phyloP scores from a whole-genome alignment of 768 basidiomycete species.

The Mycena polygramma region DNA sequence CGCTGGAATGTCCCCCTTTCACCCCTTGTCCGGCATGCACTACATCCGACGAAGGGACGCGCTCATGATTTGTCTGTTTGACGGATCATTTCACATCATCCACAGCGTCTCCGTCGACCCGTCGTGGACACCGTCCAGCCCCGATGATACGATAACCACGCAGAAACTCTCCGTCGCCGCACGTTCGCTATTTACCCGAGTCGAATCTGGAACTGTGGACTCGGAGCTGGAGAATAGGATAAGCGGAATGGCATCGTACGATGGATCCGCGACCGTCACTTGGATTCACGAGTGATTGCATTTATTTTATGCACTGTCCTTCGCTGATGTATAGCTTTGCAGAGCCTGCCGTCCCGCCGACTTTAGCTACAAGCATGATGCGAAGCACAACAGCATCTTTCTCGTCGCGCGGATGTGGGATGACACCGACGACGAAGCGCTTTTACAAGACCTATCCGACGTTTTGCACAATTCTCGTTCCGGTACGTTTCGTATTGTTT shows the following conservation, averaged over 20 bases:
- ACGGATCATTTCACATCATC: constrained; percentile 79
- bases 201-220: constrained; percentile 57
- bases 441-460: constrained; percentile 49
- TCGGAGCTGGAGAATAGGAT: constrained; percentile 69
- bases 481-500: constrained; percentile 44
- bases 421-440: constrained; percentile 50
- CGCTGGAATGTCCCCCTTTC: constrained; percentile 69
- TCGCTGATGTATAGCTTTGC: constrained; percentile 26
- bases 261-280: constrained; percentile 62
- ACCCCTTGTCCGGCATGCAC: constrained; percentile 69
- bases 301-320: constrained; percentile 16
- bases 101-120: constrained; percentile 65
- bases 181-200: constrained; percentile 63
- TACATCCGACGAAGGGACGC: constrained; percentile 65
- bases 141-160: constrained; percentile 48
- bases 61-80: constrained; percentile 71
- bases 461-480: constrained; percentile 48
- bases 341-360: constrained; percentile 76
- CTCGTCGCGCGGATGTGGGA: constrained; percentile 71
- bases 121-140: constrained; percentile 48
- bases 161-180: constrained; percentile 62
- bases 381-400: constrained; percentile 68
- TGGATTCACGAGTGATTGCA: constrained; percentile 80
- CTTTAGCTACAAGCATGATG: constrained; percentile 87
- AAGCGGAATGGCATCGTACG: constrained; percentile 72